Percentiles rank a stretch among this genome's conserved stretches.
Conservation (phyloP, 2,329 filamentous ascomycete genomes). For the Fusarium circinatum region DNA sequence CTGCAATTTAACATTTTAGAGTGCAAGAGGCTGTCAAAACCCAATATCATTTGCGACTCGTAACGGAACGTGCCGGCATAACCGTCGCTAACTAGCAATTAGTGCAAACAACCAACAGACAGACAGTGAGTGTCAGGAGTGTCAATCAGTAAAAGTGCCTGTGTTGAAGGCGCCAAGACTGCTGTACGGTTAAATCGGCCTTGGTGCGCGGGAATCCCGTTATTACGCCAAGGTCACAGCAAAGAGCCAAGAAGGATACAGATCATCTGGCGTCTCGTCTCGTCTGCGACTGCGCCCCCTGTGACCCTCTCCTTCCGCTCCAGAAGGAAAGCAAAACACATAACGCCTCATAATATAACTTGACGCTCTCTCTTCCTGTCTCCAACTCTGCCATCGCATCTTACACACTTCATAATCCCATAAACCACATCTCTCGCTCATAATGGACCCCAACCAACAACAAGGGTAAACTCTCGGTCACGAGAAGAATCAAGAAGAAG, state of each 20-base stretch:
- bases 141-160: not conserved
- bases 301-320: not conserved
- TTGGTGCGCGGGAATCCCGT: conserved; percentile 10
- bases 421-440: not conserved
- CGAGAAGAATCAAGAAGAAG: not conserved
- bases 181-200: conserved; percentile 36
- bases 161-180: conserved; percentile 13
- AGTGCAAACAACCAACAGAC: not conserved
- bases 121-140: not conserved
- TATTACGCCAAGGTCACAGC: conserved; percentile 32
- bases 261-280: conserved; percentile 15
- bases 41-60: not conserved
- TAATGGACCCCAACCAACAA: conserved; percentile 34
- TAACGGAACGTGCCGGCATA: conserved; percentile 6
- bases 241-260: conserved; percentile 30
- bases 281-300: not conserved
- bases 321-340: not conserved
- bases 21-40: not conserved
- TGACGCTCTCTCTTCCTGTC: not conserved
- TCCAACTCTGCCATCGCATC: not conserved
- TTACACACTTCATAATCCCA: not conserved
- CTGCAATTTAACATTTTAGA: not conserved
- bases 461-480: conserved; percentile 5
- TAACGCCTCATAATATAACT: conserved; percentile 4
- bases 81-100: not conserved